These are phyloP conservation scores for Ophiostoma sp. DNA, from an alignment of 2,329 filamentous ascomycete species.

Conservation along the genomic window DNA sequence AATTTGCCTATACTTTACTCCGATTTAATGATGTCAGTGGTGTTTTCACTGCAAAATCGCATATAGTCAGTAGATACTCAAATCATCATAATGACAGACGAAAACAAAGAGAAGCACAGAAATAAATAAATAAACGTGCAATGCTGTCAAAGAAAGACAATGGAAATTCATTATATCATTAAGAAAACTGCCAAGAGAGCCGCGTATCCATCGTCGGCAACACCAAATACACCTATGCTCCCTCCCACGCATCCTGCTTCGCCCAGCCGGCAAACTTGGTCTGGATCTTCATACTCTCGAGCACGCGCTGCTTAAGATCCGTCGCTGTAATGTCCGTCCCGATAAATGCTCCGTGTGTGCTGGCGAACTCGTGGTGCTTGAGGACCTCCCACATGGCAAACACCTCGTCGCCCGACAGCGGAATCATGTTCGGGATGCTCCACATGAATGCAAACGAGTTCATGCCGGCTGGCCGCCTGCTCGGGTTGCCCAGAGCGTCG, in stretches of 20 bases:
- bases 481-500: slow-evolving; percentile 38
- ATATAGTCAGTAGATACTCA: too few species aligned
- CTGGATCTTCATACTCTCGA: slow-evolving; percentile 75
- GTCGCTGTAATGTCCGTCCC: slow-evolving; percentile 55
- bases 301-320: slow-evolving; percentile 57
- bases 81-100: too few species aligned
- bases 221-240: background rate
- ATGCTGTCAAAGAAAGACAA: too few species aligned
- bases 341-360: slow-evolving; percentile 63
- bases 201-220: too few species aligned
- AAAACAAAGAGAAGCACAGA: too few species aligned
- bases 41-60: too few species aligned
- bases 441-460: slow-evolving; percentile 68
- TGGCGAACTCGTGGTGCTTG: slow-evolving; percentile 55
- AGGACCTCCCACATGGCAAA: slow-evolving; percentile 65
- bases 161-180: too few species aligned
- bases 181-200: background rate
- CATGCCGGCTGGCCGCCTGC: slow-evolving; percentile 40
- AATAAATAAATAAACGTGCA: too few species aligned
- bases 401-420: slow-evolving; percentile 59
- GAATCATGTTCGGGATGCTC: slow-evolving; percentile 71
- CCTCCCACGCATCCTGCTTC: slow-evolving; percentile 32
- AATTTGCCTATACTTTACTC: too few species aligned
- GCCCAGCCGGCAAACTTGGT: slow-evolving; percentile 47
- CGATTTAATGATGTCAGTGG: too few species aligned